A percentile compares a stretch with the other conserved stretches of the same genome.
These are phyloP conservation scores for Fusarium sp. DNA, from an alignment of 2,329 filamentous ascomycete species.

Conservation along the genomic window DNA sequence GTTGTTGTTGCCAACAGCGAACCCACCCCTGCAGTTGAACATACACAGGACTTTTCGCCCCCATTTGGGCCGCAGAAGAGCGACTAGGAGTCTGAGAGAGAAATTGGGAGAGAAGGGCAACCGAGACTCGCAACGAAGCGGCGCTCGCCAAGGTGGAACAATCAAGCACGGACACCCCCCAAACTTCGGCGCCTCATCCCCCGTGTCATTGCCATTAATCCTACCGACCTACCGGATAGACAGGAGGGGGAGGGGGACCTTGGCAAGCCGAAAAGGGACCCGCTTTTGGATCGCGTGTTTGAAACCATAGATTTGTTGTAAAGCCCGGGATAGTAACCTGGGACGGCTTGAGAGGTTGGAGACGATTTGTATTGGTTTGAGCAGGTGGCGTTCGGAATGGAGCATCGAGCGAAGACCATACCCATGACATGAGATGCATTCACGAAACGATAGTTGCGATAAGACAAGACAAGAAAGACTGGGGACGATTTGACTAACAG, in stretches of 20 bases:
- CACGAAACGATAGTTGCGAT: conserved; percentile 9
- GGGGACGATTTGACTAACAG: background rate
- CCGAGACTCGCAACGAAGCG: background rate
- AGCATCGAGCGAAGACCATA: conserved; percentile 18
- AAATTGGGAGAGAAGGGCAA: background rate
- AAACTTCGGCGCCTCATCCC: background rate
- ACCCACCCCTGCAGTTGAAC: background rate
- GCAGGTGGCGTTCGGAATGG: conserved; percentile 19
- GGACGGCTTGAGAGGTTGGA: background rate
- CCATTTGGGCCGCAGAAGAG: conserved; percentile 25
- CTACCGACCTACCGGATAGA: background rate
- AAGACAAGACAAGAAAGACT: background rate
- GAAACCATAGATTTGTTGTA: background rate
- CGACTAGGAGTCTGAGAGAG: conserved; percentile 31
- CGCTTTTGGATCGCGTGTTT: background rate
- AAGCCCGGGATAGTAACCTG: background rate
- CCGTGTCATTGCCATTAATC: background rate
- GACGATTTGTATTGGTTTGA: conserved; percentile 4
- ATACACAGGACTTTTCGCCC: conserved; percentile 22
- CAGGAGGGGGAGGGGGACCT: background rate
- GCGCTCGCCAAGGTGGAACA: background rate
- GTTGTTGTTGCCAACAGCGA: conserved; percentile 28
- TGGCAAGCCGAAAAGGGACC: background rate
- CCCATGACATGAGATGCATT: conserved; percentile 17
- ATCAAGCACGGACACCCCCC: background rate